A percentile compares a stretch with the other conserved stretches of the same genome.
Evolutionary conservation across 208 protist genomes (phyloP).

Genomic region (Naegleria lovaniensis): DNA sequence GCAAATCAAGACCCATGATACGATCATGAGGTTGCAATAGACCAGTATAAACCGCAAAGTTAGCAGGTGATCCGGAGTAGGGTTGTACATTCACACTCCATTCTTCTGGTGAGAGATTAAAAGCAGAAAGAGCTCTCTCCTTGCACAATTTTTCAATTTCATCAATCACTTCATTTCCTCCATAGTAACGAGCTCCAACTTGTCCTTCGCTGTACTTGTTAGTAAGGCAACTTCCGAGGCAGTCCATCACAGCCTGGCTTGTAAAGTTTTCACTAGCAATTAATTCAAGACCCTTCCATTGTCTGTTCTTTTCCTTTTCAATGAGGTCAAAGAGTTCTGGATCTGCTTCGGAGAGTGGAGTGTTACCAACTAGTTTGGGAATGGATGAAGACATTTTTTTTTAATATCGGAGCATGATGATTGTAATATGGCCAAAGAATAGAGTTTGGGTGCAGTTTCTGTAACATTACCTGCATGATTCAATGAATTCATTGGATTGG

Average conservation of each 20-base stretch:
- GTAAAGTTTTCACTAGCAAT: conserved; percentile 93
- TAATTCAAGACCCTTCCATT: conserved; percentile 74
- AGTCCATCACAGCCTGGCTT: conserved; percentile 91
- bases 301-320: conserved; percentile 69
- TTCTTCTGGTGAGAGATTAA: conserved; percentile 73
- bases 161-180: conserved; percentile 96
- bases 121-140: conserved; percentile 83
- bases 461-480: too few species aligned
- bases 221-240: conserved; percentile 90
- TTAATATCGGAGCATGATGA: too few species aligned
- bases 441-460: too few species aligned
- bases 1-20: conserved; percentile 92
- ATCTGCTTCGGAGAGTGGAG: conserved; percentile 41
- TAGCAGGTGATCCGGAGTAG: conserved; percentile 94
- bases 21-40: conserved; percentile 91
- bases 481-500: too few species aligned
- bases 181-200: conserved; percentile 92
- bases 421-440: not conserved
- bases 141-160: conserved; percentile 84
- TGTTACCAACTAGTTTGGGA: conserved; percentile 16
- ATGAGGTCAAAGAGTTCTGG: conserved; percentile 68
- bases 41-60: conserved; percentile 94
- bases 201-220: conserved; percentile 99
- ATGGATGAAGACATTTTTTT: conserved; percentile 32
- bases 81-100: conserved; percentile 99